Conservation (phyloP, 768 basidiomycete species). For the Tulasnella sp. region DNA sequence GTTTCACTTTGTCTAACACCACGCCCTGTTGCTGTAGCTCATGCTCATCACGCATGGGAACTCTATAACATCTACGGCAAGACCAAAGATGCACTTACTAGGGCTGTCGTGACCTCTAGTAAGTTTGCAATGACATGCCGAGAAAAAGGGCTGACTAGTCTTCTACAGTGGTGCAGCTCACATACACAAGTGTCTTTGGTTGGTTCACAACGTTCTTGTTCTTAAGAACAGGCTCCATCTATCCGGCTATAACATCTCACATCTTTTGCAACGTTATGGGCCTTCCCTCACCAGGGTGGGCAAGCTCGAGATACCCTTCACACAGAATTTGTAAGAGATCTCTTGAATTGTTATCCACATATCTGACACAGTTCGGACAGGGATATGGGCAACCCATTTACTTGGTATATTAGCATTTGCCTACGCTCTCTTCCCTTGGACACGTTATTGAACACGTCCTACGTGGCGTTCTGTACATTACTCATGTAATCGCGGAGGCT, state of each 20-base stretch:
- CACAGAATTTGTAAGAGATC: conserved; percentile 43
- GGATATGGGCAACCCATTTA: conserved; percentile 41
- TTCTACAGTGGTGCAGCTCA: conserved; percentile 65
- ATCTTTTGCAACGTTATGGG: conserved; percentile 94
- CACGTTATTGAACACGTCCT: too few relatives aligned
- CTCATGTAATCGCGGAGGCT: too few relatives aligned
- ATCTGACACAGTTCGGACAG: conserved; percentile 27
- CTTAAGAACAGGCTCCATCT: conserved; percentile 62
- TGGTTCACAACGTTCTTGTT: conserved; percentile 78
- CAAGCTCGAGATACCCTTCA: conserved; percentile 40
- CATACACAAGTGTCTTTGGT: conserved; percentile 88
- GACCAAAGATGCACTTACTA: conserved; percentile 46
- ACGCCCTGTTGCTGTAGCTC: conserved; percentile 39
- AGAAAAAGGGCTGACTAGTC: conserved; percentile 1
- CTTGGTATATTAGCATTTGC: conserved; percentile 48
- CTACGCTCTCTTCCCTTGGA: conserved; percentile 42
- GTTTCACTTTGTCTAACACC: background rate
- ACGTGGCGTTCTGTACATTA: too few relatives aligned
- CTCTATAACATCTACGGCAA: conserved; percentile 62
- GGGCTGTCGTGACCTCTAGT: conserved; percentile 47
- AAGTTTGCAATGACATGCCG: conserved; percentile 23
- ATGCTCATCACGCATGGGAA: conserved; percentile 87
- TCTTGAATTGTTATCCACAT: too few relatives aligned
- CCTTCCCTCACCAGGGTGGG: conserved; percentile 51
- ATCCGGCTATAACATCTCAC: conserved; percentile 68